Percentiles rank a stretch among this genome's conserved stretches.
Conservation (phyloP, 2,329 filamentous ascomycete genomes). For the Colletotrichum salicis region DNA sequence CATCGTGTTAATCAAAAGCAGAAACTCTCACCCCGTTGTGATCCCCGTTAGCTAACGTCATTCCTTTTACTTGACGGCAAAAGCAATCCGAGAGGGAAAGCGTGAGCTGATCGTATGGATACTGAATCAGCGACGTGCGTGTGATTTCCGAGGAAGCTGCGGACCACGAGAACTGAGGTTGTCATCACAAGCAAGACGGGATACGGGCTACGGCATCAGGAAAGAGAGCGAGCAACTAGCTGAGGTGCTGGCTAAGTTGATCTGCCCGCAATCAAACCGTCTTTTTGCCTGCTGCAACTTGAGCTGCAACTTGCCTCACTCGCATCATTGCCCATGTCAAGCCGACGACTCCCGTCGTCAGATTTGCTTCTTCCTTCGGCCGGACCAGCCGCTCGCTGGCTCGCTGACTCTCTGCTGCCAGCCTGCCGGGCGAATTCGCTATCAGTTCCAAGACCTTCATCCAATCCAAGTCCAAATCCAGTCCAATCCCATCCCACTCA, state of each 20-base stretch:
- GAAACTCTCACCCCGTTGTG: background rate
- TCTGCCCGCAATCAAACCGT: background rate
- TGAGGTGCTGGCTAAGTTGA: background rate
- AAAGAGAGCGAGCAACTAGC: background rate
- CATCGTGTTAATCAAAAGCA: background rate
- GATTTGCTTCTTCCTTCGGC: slow-evolving; percentile 2
- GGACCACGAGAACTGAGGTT: background rate
- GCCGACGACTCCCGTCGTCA: background rate
- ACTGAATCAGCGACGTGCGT: slow-evolving; percentile 13
- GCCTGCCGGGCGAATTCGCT: slow-evolving; percentile 16
- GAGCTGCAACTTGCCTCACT: slow-evolving; percentile 23
- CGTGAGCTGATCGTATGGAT: too few species aligned
- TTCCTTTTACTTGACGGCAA: background rate
- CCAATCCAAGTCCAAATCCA: background rate
- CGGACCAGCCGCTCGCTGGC: slow-evolving; percentile 1
- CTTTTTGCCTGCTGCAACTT: background rate
- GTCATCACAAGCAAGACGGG: background rate
- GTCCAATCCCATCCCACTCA: slow-evolving; percentile 14
- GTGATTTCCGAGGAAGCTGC: background rate
- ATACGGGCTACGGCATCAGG: background rate
- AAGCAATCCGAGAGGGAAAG: background rate
- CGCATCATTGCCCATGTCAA: slow-evolving; percentile 1
- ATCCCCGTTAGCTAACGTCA: background rate
- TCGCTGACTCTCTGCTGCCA: background rate
- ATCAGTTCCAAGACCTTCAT: slow-evolving; percentile 23